phyloP scores from a whole-genome alignment of 2,329 filamentous ascomycete genomes.

The Talaromyces marneffei region DNA sequence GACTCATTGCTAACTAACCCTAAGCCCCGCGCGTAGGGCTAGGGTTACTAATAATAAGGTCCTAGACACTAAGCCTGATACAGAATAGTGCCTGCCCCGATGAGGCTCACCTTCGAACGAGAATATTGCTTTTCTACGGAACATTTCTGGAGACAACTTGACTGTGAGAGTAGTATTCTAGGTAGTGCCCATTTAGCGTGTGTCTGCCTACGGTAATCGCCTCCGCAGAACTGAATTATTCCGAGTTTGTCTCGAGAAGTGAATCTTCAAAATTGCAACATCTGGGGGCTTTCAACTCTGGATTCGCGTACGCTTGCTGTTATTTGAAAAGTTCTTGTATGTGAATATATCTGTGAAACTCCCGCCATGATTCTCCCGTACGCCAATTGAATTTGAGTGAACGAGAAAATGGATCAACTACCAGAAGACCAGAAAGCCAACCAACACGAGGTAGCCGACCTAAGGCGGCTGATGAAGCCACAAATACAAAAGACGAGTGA shows the following conservation, averaged over 20 bases:
- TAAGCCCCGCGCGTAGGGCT: no score
- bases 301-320: no score
- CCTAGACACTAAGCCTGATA: no score
- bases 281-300: background rate
- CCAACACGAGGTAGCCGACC: slow-evolving; percentile 24
- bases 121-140: no score
- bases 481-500: background rate
- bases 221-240: background rate
- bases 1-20: no score
- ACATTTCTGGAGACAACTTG: no score
- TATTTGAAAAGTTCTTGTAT: background rate
- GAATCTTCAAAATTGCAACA: background rate
- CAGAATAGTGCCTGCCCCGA: no score
- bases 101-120: no score
- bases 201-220: background rate
- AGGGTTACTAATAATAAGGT: no score
- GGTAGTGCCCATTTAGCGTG: background rate
- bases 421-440: background rate
- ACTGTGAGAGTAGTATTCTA: no score
- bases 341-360: no score
- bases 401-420: background rate
- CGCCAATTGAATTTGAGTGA: background rate
- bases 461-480: background rate
- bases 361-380: no score
- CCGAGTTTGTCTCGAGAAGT: background rate